Percentiles rank a stretch among this genome's conserved stretches.
phyloP scores from a whole-genome alignment of 768 basidiomycete species.

The Mycena belliarum region DNA sequence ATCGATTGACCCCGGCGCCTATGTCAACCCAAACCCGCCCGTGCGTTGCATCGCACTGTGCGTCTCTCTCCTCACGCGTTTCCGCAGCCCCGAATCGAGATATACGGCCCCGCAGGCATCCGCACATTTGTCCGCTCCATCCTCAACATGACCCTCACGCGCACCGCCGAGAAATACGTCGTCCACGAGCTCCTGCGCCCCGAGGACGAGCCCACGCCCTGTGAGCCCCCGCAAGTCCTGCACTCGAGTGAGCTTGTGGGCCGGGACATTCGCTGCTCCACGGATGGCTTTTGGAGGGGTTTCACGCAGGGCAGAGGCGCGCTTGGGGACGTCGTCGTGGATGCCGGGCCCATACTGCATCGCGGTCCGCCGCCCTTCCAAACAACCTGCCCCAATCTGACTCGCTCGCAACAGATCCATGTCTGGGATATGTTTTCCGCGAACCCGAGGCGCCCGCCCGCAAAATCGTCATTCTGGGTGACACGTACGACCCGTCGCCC shows the following conservation, averaged over 20 bases:
- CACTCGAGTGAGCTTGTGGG: conserved; percentile 70
- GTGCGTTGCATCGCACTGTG: conserved; percentile 6
- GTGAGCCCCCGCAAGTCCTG: conserved; percentile 45
- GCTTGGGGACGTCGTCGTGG: conserved; percentile 51
- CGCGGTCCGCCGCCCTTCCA: conserved; percentile 51
- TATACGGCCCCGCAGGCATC: conserved; percentile 81
- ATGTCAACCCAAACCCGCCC: conserved; percentile 22
- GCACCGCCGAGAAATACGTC: conserved; percentile 60
- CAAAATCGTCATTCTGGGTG: conserved; percentile 76
- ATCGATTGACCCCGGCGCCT: conserved; percentile 23
- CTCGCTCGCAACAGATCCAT: conserved; percentile 53
- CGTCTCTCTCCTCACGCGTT: background rate
- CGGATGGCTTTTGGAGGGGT: conserved; percentile 68
- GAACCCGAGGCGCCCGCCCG: conserved; percentile 53
- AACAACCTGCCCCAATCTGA: background rate
- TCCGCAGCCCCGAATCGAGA: conserved; percentile 55
- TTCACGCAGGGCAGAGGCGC: conserved; percentile 42
- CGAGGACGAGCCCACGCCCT: conserved; percentile 56
- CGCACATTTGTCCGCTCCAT: conserved; percentile 73
- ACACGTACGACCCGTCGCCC: conserved; percentile 65
- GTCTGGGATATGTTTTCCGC: conserved; percentile 75
- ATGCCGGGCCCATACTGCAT: conserved; percentile 77
- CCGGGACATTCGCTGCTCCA: conserved; percentile 51
- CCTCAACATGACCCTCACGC: conserved; percentile 66
- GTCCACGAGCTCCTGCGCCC: conserved; percentile 76